Base-by-base conservation (phyloP, 768 basidiomycete genomes). In the Mycena venus region DNA sequence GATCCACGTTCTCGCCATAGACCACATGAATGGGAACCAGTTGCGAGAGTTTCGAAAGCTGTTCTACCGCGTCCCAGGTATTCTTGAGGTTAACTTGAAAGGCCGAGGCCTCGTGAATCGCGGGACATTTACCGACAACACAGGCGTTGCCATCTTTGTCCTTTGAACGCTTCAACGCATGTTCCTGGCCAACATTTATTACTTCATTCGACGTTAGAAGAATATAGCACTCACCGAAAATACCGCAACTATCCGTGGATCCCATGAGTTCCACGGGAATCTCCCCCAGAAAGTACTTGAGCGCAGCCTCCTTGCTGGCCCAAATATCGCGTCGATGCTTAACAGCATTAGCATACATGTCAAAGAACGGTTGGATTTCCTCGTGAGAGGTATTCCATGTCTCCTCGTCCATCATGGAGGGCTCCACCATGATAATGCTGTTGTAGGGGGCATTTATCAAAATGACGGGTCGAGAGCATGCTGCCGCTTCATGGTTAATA, bases 241-340 rank as follows among this genome's bases (percentile, higher is more conserved):
- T 21, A 81, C 31, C 15, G 76, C 74, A 1, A 80, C 60, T 21
- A 78, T 77, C 11, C 79, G 78, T 17, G 72, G 77, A 72, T 84
- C 79, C 77, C 79, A 83, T 4, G 38, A 55, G 32, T 78, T 77
- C 80, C 82, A 83, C 19, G 81, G 81, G 23, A 49, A 69, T 31
- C 78, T 65, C n/a, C 70, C 60, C 4, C n/a, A 42, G n/a, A 81
- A 75, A 73, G n/a, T 75, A 81, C 27, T 53, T 40, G 4, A 27
- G 66, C 1, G 83, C 82, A 36, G 75, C 78, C 31, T 83, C 79
- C 36, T 69, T 71, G 42, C 38, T 80, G 1, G 61, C 34, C 82
- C 82, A 84, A 17, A 42, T 47, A 58, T 73, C 38, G 44, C 75
- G 69, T 5, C 81, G 78, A 32, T 64, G 75, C 11, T 59, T 53